Base-by-base conservation (phyloP, 352 stramenopile genomes). In the Pythium graminicola region DNA sequence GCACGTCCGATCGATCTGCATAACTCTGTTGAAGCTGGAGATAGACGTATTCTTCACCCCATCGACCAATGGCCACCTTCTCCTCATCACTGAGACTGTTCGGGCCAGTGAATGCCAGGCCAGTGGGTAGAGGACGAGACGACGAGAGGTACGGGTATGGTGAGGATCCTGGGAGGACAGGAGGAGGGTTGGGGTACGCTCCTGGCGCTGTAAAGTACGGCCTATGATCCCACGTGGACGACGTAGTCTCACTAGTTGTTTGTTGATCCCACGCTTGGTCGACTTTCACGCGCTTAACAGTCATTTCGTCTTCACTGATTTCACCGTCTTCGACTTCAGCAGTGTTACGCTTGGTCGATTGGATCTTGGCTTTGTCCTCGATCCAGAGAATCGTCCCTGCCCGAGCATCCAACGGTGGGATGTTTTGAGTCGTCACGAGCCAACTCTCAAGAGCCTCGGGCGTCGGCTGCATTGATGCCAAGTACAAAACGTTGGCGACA, bases 21-120 rank as follows among this genome's bases (percentile, higher is more conserved):
- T 86, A 69, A 27, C 69, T 65, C 24, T 72, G 65, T 20, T 64
- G 56, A 14, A 93, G 54, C 54, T 92, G 78, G 41, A 90, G 68
- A 44, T 74, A 91, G 6, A 94, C 83, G 55, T 89, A 89, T 39
- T 85, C 69, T 49, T 94, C 83, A 29, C 83, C 81, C 75, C 78
- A 90, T 8, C 83, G 78, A n/a, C 83, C 83, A 50, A 92, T 87
- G 28, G 75, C 83, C 36, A 71, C 54, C 51, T 79, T 75, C 40
- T 90, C 81, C 42, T 88, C 75, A 38, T 90, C 80, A 7, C 66
- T 86, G 69, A 91, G 82, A 6, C 65, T 67, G 61, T 87, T 87
- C 13, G 27, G 16, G 41, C 23, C 38, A 10, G 9, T 36, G 23
- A 55, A 61, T 31, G 54, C 31, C 16, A 65, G 50, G 17, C 50